Conservation (phyloP, 306 rosid genomes). For the Purshia tridentata region DNA sequence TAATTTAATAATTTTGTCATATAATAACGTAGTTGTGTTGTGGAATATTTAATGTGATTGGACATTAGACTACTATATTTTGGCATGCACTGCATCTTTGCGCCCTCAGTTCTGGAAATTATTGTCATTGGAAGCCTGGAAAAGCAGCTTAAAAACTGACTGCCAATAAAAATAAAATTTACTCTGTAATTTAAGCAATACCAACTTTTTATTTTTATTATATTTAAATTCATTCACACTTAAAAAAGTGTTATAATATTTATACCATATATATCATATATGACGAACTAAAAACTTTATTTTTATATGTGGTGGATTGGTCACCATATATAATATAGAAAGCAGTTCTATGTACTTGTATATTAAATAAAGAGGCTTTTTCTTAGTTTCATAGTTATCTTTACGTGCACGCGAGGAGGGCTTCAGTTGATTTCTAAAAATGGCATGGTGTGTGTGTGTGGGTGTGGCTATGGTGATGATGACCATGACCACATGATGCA, state of each 20-base stretch:
- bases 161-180: neutral
- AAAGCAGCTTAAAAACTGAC: neutral
- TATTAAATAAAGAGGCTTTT: neutral
- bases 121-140: neutral
- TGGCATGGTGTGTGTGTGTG: constrained; percentile 2
- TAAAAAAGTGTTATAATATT: neutral
- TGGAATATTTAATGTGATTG: constrained; percentile 7
- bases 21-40: constrained; percentile 15
- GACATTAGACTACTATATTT: neutral
- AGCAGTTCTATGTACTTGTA: too few species aligned
- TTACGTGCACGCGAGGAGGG: constrained; percentile 37
- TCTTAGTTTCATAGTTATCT: constrained; percentile 5
- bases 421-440: constrained; percentile 23
- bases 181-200: too few species aligned
- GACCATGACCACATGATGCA: too few species aligned
- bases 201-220: too few species aligned
- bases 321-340: neutral
- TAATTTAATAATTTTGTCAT: constrained; percentile 17
- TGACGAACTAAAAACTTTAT: neutral
- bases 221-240: too few species aligned
- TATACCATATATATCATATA: neutral
- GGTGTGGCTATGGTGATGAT: constrained; percentile 18
- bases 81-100: neutral
- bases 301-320: neutral
- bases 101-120: neutral